Percentiles rank a stretch among this genome's conserved stretches.
These are phyloP conservation scores for Pigoraptor vietnamica DNA, from an alignment of 78 protist species.

Conservation along the genomic window DNA sequence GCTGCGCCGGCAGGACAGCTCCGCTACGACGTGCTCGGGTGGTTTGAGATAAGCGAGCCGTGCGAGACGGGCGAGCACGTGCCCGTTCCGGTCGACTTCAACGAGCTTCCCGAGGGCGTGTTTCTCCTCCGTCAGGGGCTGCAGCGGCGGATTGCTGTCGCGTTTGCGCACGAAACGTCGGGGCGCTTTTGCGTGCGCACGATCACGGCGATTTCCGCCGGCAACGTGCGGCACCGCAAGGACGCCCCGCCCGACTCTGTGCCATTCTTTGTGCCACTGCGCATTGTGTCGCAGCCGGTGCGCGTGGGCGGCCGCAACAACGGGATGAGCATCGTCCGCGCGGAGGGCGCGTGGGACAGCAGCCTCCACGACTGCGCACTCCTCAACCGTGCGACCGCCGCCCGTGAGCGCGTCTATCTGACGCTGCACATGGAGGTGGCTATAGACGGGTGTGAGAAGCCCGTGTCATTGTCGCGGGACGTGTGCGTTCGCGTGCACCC, in stretches of 20 bases:
- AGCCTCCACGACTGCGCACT: neutral
- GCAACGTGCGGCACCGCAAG: neutral
- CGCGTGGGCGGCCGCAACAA: neutral
- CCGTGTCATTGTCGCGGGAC: neutral
- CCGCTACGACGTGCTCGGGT: neutral
- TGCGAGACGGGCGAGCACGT: neutral
- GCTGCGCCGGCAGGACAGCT: no score
- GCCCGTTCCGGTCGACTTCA: neutral
- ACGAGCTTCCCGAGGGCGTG: neutral
- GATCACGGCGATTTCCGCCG: neutral
- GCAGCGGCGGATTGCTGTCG: neutral
- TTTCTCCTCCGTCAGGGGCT: neutral
- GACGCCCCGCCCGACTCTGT: neutral
- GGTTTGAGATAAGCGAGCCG: neutral
- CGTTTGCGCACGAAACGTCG: neutral
- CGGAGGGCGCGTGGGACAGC: conserved; percentile 1
- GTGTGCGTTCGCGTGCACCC: neutral
- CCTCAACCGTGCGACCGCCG: neutral
- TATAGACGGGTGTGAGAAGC: neutral
- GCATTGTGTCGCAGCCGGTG: neutral
- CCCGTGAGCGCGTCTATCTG: neutral
- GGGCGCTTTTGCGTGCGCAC: neutral
- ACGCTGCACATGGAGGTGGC: neutral
- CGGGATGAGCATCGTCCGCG: neutral
- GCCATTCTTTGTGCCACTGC: neutral